Percentiles rank a stretch among this genome's conserved stretches.
These are phyloP conservation scores for Backusella australiensis DNA, from an alignment of 192 early-diverging fungal genomes.

Conservation along the genomic window DNA sequence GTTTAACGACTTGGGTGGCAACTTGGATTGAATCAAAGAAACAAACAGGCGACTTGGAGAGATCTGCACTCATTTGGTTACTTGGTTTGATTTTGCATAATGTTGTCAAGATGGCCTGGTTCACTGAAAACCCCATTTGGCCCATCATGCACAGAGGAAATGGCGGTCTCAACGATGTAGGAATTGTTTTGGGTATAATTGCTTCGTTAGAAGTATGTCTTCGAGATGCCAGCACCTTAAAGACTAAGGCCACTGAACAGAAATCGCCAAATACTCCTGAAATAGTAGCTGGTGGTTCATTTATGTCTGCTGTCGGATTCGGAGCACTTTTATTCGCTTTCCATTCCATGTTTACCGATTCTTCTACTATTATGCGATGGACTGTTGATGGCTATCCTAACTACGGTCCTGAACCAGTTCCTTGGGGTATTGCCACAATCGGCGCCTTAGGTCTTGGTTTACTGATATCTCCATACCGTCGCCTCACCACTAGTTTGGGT, in stretches of 20 bases:
- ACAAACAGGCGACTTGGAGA: conserved; percentile 57
- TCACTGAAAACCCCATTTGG: conserved; percentile 81
- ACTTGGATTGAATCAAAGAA: conserved; percentile 54
- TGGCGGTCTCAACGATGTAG: conserved; percentile 71
- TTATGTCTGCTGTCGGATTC: conserved; percentile 55
- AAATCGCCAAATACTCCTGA: neutral
- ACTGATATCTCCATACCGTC: conserved; percentile 42
- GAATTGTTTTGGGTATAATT: conserved; percentile 58
- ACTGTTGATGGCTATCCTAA: conserved; percentile 70
- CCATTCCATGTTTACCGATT: conserved; percentile 77
- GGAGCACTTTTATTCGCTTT: conserved; percentile 67
- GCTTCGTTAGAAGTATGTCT: conserved; percentile 56
- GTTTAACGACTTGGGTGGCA: conserved; percentile 55
- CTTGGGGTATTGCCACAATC: conserved; percentile 67
- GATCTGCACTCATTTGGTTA: conserved; percentile 61
- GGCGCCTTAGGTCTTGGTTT: conserved; percentile 58
- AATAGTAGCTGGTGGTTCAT: conserved; percentile 31
- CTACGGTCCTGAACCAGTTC: conserved; percentile 70
- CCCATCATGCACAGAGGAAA: conserved; percentile 73
- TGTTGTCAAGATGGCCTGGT: conserved; percentile 72
- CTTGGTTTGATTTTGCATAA: conserved; percentile 67
- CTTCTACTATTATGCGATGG: conserved; percentile 74
- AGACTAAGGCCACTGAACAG: neutral
- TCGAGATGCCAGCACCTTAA: conserved; percentile 29
- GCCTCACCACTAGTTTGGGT: conserved; percentile 40